Conservation (phyloP, 441 rosid genomes). For the Rhodomyrtus psidioides region DNA sequence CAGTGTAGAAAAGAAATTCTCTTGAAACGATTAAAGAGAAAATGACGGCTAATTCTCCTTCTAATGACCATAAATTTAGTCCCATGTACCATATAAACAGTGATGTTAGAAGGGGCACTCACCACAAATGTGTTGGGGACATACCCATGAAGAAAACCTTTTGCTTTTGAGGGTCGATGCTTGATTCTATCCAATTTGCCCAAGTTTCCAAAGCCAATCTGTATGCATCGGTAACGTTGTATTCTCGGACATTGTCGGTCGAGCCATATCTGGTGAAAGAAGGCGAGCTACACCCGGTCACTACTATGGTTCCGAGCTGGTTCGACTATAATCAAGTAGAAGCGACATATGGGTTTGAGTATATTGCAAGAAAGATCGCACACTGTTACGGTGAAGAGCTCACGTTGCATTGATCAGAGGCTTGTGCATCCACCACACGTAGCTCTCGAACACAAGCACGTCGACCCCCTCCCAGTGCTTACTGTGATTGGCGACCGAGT, state of each 20-base stretch:
- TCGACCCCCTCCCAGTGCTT: constrained; percentile 76
- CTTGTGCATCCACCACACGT: constrained; percentile 93
- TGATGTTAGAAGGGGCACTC: constrained; percentile 8
- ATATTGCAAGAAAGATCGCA: neutral
- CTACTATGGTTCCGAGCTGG: neutral
- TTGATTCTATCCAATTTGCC: constrained; percentile 70
- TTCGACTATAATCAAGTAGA: neutral
- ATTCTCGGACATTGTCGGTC: constrained; percentile 36
- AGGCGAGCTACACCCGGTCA: neutral
- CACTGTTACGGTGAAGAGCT: constrained; percentile 6
- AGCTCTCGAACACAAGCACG: constrained; percentile 73
- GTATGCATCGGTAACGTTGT: constrained; percentile 64
- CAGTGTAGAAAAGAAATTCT: neutral
- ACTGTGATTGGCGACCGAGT: constrained; percentile 73
- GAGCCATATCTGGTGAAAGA: constrained; percentile 47
- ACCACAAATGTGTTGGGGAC: constrained; percentile 96
- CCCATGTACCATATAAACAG: neutral
- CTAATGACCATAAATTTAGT: neutral
- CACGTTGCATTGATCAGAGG: constrained; percentile 84
- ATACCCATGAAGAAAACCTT: constrained; percentile 81
- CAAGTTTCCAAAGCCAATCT: constrained; percentile 67
- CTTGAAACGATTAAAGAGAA: too few relatives aligned
- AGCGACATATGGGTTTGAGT: too few relatives aligned
- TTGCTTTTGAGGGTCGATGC: constrained; percentile 50
- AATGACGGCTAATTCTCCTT: neutral